A percentile compares a stretch with the other conserved stretches of the same genome.
These are phyloP conservation scores for Pseudogymnoascus verrucosus DNA, from an alignment of 2,329 filamentous ascomycete species.

Conservation along the genomic window DNA sequence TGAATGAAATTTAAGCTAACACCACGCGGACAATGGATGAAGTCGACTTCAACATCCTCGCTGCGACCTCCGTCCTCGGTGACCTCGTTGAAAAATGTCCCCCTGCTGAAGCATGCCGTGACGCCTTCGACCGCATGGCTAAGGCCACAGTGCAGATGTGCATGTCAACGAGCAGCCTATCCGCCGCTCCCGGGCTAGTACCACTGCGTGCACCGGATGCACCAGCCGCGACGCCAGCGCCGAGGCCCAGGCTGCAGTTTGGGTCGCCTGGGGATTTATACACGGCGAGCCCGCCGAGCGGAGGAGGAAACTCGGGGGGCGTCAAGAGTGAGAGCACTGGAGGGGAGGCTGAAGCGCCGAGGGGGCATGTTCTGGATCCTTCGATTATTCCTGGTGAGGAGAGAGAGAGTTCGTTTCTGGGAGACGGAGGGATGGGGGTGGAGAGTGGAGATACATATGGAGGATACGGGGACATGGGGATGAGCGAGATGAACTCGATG, in stretches of 20 bases:
- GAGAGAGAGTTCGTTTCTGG: neutral
- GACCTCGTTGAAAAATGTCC: slow-evolving; percentile 93
- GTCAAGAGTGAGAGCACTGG: neutral
- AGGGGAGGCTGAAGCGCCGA: neutral
- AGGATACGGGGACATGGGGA: slow-evolving; percentile 23
- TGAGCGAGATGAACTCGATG: slow-evolving; percentile 2
- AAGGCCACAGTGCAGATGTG: slow-evolving; percentile 96
- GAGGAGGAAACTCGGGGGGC: neutral
- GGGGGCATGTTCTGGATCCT: neutral
- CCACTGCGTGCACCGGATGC: neutral
- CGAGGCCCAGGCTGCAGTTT: neutral
- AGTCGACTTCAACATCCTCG: slow-evolving; percentile 93
- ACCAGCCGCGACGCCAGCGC: neutral
- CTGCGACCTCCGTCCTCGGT: slow-evolving; percentile 83
- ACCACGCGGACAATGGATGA: slow-evolving; percentile 71
- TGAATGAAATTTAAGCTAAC: slow-evolving; percentile 12
- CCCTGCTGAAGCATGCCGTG: slow-evolving; percentile 85
- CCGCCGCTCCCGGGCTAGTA: slow-evolving; percentile 26
- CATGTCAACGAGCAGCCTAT: slow-evolving; percentile 77
- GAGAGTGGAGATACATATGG: slow-evolving; percentile 8
- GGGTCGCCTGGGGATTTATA: neutral
- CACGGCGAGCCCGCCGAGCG: neutral
- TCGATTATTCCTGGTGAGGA: neutral
- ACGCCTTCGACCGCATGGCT: slow-evolving; percentile 90
- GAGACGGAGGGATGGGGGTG: neutral